Evolutionary conservation across 2,329 filamentous ascomycete genomes (phyloP), one percentile per base, ranked within the genome.

Genomic region (Alternaria conjuncta): DNA sequence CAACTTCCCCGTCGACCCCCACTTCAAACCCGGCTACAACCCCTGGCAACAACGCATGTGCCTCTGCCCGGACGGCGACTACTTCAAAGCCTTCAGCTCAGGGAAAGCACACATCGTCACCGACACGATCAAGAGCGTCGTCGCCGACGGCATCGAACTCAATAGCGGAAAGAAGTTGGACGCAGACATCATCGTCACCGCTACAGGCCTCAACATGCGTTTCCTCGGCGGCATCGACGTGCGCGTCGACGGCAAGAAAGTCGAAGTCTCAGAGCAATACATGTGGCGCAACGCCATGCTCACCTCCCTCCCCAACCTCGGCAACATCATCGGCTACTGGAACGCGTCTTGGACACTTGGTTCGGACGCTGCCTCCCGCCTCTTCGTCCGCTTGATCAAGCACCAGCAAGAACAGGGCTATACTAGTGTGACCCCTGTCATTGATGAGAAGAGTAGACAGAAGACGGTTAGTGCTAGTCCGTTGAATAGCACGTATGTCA

Each of bases 1-100:
- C 18, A 69, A 74, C 55, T 71, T 81, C 49, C 74, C 76, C 7
- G 69, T 79, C 57, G 81, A 84, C 55, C 82, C 82, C 0, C 78
- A 84, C 67, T 84, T 85, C 74, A 80, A 81, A 6, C 84, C 84
- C 0, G 72, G 67, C 12, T 85, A 85, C 75, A 81, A 82, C 58
- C 83, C 83, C 2, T 85, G 92, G 84, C 86, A 93, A 58, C 92
- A 96, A 77, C 87, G 93, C 0, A 81, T 96, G 8, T 96, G 93
- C 71, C 82, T 93, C 63, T 89, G 81, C n/a, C 86, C 86, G 0
- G 84, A 88, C 59, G 86, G 85, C 20, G 87, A 89, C 72, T 88
- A 88, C 75, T 89, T 86, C 80, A 75, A 82, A 21, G 79, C 81
- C 32, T 79, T 89, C 18, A 81, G 82, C 15, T 73, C 78, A 1